Evolutionary conservation across 495 filamentous ascomycete species (phyloP), one percentile per base, ranked within the genome.

Genomic region (Achaetomiella virescens): DNA sequence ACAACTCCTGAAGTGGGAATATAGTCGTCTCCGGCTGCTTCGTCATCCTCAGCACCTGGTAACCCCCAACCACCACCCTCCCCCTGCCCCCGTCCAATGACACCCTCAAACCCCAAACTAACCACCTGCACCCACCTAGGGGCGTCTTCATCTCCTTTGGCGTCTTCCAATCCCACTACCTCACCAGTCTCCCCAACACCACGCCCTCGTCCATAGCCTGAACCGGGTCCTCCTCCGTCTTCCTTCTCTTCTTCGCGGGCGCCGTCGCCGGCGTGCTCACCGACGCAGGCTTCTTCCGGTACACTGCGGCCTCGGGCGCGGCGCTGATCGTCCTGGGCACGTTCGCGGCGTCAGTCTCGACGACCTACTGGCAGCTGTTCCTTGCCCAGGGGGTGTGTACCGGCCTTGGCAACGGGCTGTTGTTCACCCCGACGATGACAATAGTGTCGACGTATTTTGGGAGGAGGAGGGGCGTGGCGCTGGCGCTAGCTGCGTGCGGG

Each of bases 381-480:
- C 69, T 88, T 1, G 68, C 77, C 2, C 84, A 88, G 61, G 84
- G 81, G 3, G 60, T 87, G 9, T 73, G 72, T 54, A 70, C 71
- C 20, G 72, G 77, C 9, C 56, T 86, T 25, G 87, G 87, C 7
- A 80, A 78, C 11, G 79, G 80, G 25, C 61, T 73, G 11, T 67
- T 86, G 44, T 88, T 88, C 70, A 82, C 82, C 40, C 81, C 87
- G 0, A 75, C 74, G 2, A 74, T 84, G 48, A 75, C 79, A 11
- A 76, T 85, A 40, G 75, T 80, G 2, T 83, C 82, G 9, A 88
- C 83, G 78, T 91, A 90, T 65, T 81, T 81, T 60, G 76, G 78
- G 9, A 74, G 82, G 5, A 83, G 78, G n/a, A 72, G 84, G 14
- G 83, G 86, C 0, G 75, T 87, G 6, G 89, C 83, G 0, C 73